phyloP scores from a whole-genome alignment of 163 green algal species.

The Chlamydomonas reinhardtii region DNA sequence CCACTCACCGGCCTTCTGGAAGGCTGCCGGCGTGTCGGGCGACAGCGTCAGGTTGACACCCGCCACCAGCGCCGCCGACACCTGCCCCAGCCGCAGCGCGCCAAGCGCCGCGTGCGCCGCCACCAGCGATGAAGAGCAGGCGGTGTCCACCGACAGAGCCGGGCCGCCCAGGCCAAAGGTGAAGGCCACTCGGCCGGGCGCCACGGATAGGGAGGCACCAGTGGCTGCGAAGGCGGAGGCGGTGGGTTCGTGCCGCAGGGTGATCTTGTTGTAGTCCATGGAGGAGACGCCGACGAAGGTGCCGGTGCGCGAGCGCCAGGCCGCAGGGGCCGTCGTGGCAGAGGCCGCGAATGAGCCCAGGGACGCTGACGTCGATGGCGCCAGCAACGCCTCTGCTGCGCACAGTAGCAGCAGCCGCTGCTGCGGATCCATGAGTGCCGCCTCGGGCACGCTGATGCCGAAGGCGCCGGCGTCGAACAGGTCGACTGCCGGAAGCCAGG shows the following conservation, averaged over 20 bases:
- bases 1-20: conserved; percentile 63
- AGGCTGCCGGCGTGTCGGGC: conserved; percentile 68
- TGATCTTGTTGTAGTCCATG: conserved; percentile 79
- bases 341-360: not conserved
- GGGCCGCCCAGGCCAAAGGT: conserved; percentile 83
- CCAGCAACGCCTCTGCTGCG: conserved; percentile 51
- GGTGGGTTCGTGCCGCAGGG: conserved; percentile 13
- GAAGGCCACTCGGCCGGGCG: conserved; percentile 83
- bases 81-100: conserved; percentile 38
- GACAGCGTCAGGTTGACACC: conserved; percentile 71
- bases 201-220: conserved; percentile 61
- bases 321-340: not conserved
- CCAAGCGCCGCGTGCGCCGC: conserved; percentile 51
- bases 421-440: conserved; percentile 90
- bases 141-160: conserved; percentile 87
- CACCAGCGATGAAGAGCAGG: conserved; percentile 90
- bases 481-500: conserved; percentile 70
- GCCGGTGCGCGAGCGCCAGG: conserved; percentile 12
- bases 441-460: conserved; percentile 74
- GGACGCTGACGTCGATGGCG: not conserved
- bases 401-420: conserved; percentile 88
- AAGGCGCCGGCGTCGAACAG: conserved; percentile 83
- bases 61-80: conserved; percentile 55
- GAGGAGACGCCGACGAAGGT: conserved; percentile 79
- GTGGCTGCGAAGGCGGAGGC: conserved; percentile 81